phyloP scores from a whole-genome alignment of 2,329 filamentous ascomycete genomes.

The Metarhizium robertsii region DNA sequence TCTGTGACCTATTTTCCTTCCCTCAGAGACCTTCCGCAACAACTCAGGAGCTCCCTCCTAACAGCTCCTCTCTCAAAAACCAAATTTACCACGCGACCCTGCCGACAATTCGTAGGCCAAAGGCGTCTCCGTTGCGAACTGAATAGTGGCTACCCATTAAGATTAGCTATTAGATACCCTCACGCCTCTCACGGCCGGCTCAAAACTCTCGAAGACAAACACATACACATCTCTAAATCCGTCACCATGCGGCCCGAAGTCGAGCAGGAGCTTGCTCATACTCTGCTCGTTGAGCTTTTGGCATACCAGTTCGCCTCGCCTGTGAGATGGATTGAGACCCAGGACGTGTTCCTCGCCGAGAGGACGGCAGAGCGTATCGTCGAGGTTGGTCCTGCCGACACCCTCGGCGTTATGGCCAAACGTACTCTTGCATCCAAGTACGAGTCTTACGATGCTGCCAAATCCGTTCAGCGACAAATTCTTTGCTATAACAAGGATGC shows the following conservation, averaged over 20 bases:
- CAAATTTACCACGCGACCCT: not conserved
- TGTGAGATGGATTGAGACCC: conserved; percentile 99
- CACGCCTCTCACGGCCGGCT: not conserved
- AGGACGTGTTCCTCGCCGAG: conserved; percentile 97
- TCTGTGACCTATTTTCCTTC: conserved; percentile 7
- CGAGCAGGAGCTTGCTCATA: conserved; percentile 98
- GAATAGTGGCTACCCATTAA: not conserved
- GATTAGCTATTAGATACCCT: not conserved
- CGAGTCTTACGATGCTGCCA: conserved; percentile 95
- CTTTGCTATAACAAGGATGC: conserved; percentile 99
- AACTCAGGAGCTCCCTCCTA: conserved; percentile 12
- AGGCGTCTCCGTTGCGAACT: not conserved
- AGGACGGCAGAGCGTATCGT: conserved; percentile 95
- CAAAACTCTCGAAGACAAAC: not conserved
- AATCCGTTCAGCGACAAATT: conserved; percentile 93
- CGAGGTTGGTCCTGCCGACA: conserved; percentile 94
- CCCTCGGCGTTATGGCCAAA: conserved; percentile 94
- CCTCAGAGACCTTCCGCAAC: conserved; percentile 6
- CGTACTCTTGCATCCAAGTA: conserved; percentile 94
- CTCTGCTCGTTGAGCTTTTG: conserved; percentile 93
- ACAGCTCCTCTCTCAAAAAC: conserved; percentile 3
- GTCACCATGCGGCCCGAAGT: conserved; percentile 89
- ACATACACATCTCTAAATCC: conserved; percentile 5
- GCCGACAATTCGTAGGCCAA: not conserved
- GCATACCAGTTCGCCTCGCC: conserved; percentile 99